Percentiles rank a stretch among this genome's conserved stretches.
phyloP scores from a whole-genome alignment of 2,329 filamentous ascomycete genomes.

The Colletotrichum sp. region DNA sequence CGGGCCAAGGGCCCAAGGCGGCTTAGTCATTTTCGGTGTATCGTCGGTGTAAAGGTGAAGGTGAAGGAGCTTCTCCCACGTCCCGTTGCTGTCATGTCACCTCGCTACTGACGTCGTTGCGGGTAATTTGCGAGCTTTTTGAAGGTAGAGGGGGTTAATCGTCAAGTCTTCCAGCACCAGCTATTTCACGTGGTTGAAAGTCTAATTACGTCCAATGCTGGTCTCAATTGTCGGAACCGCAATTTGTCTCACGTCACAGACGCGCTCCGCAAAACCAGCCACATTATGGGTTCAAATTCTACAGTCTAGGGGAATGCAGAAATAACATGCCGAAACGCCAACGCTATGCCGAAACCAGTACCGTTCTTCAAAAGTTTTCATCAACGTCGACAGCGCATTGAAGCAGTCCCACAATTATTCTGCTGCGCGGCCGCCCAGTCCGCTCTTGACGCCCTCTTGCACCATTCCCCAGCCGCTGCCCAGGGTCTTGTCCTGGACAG shows the following conservation, averaged over 20 bases:
- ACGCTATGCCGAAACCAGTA: slow-evolving; percentile 16
- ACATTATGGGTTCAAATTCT: not conserved
- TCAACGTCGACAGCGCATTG: not conserved
- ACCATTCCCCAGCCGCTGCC: slow-evolving; percentile 55
- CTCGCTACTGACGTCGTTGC: not conserved
- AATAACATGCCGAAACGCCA: slow-evolving; percentile 16
- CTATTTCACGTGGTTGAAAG: not conserved
- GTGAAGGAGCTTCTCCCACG: not conserved
- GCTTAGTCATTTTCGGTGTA: slow-evolving; percentile 20
- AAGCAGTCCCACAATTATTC: not conserved
- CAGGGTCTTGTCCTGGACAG: slow-evolving; percentile 46
- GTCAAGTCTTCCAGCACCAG: too few relatives aligned
- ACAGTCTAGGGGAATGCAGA: not conserved
- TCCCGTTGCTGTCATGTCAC: not conserved
- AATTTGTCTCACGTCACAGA: not conserved
- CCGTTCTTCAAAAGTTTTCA: not conserved
- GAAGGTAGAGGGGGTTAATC: too few relatives aligned
- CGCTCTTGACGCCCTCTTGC: slow-evolving; percentile 56
- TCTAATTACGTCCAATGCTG: not conserved
- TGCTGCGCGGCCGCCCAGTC: slow-evolving; percentile 29
- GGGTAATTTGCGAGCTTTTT: not conserved
- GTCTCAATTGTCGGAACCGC: not conserved
- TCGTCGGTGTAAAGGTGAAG: not conserved
- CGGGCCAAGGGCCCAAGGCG: not conserved
- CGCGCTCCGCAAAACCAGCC: not conserved